A percentile compares a stretch with the other conserved stretches of the same genome.
phyloP scores from a whole-genome alignment of 177 flowering plant genomes.

The Vitis hybrid region DNA sequence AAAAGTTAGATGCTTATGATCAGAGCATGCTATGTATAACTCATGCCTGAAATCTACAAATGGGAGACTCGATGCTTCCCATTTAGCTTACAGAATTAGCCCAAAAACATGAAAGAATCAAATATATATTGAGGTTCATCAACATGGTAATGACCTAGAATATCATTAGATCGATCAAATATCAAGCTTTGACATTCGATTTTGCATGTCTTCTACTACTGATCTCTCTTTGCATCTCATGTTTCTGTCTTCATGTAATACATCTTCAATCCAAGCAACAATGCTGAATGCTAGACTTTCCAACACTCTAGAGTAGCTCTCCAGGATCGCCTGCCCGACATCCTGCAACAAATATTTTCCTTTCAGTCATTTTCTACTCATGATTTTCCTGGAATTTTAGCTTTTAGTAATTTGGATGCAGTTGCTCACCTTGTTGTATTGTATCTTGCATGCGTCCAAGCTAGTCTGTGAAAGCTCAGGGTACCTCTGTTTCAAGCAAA shows the following conservation, averaged over 20 bases:
- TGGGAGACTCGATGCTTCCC: constrained; percentile 4
- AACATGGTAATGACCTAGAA: too few relatives aligned
- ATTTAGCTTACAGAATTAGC: not conserved
- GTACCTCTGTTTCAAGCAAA: constrained; percentile 75
- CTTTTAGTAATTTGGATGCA: not conserved
- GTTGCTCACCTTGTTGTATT: constrained; percentile 58
- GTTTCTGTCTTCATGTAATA: constrained; percentile 56
- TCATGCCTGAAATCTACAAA: constrained; percentile 5
- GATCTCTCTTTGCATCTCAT: constrained; percentile 28
- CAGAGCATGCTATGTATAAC: not conserved
- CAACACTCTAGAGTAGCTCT: constrained; percentile 94
- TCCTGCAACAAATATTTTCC: constrained; percentile 54
- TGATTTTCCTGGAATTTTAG: not conserved
- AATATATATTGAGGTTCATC: not conserved
- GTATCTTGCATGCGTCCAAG: constrained; percentile 87
- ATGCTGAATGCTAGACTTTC: constrained; percentile 92
- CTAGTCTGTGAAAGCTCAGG: constrained; percentile 90
- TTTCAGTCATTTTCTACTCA: not conserved
- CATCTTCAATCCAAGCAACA: constrained; percentile 91
- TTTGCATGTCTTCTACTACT: constrained; percentile 8
- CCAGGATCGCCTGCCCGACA: constrained; percentile 89
- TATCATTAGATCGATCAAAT: not conserved
- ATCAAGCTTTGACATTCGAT: not conserved
- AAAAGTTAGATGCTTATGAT: not conserved
- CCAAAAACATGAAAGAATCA: too few relatives aligned